Base-by-base conservation (phyloP, 768 basidiomycete genomes). In the Auriscalpium orientale region DNA sequence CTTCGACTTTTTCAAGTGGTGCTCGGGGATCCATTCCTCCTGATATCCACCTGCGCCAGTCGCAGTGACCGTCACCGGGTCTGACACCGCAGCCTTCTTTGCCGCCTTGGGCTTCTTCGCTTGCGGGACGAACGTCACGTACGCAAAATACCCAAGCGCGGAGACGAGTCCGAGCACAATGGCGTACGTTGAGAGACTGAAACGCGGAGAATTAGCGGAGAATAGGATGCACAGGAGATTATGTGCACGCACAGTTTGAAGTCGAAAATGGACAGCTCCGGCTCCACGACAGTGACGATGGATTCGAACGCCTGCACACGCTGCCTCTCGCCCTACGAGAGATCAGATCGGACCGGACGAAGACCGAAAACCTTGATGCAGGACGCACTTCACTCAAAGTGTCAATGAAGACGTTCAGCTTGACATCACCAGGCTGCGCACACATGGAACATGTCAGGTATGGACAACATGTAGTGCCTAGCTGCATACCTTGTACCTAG, bases 1-100 rank as follows among this genome's bases (percentile, higher is more conserved):
- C 68, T 81, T 89, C 35, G 71, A 56, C 69, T 88, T 87, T 74
- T 81, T 87, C 58, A 91, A 73, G 64, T 92, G 91, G 65, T 91
- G 88, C 61, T 87, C 87, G n/a, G 91, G 91, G 62, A 93, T 93
- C 91, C 91, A 93, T 65, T 93, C 91, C 66, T 92, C 88, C 64
- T 89, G 82, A 62, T 92, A 91, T 46, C 82, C 84, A 40, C 83
- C 79, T 2, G 83, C 77, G 37, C 83, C 81, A 21, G 82, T 82
- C 35, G 84, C 83, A 8, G 85, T 85, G 37, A 79, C 78, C 33
- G 78, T 78, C 38, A 79, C 77, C 9, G 86, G 80, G 4, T 81
- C 66, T 8, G 72, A 57, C 20, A 54, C 56, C 8, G 77, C 62
- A 1, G 72, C 65, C 22, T 72, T 58, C 59, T 79, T 82, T 60